Base-by-base conservation (phyloP, 257 asterid genomes). In the Asclepias syriaca region DNA sequence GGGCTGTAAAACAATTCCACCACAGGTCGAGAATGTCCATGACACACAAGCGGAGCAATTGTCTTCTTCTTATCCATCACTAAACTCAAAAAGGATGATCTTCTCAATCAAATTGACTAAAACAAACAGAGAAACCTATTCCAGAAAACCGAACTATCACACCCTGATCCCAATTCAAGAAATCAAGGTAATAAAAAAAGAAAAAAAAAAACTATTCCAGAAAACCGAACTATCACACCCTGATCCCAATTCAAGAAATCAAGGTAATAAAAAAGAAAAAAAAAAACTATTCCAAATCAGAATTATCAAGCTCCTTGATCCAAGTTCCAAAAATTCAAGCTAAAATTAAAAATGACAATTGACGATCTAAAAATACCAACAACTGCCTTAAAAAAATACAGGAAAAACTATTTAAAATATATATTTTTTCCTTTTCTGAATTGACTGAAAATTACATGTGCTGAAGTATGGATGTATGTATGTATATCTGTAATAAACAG, bases 1-100 rank as follows among this genome's bases (percentile, higher is more conserved):
- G 99, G 97, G 77, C 99, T 95, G 88, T 91, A 95, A 79, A 84
- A 88, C 86, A 95, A 80, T 85, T 95, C 99, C n/a, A 95, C 99
- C 74, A 95, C 99, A 0, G 99, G 98, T 29, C 99, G 93, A 16
- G 99, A 95, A 88, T 95, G 99, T 63, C 98, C 99, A 79, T 95
- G 99, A 77, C 99, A 95, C 75, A 95, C 95, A 80, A 95, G 87
- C 16, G 98, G 99, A 77, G 96, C 89, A 8, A 84, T 87, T 72
- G 75, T 86, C 78, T 95, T 95, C 88, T 91, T 95, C 93, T 92
- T 95, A 75, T 95, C 99, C 99, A 94, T 94, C 68, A 39, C 27
- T 9, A 32, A 64, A 22, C 48, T 34, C 48, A 51, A 15, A 34
- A 14, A 37, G 40, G 68, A 64, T 37, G 68, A 37, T 37, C 50